A percentile compares a stretch with the other conserved stretches of the same genome.
These are phyloP conservation scores for Flaveria ramosissima DNA, from an alignment of 129 eudicot species.

Conservation along the genomic window DNA sequence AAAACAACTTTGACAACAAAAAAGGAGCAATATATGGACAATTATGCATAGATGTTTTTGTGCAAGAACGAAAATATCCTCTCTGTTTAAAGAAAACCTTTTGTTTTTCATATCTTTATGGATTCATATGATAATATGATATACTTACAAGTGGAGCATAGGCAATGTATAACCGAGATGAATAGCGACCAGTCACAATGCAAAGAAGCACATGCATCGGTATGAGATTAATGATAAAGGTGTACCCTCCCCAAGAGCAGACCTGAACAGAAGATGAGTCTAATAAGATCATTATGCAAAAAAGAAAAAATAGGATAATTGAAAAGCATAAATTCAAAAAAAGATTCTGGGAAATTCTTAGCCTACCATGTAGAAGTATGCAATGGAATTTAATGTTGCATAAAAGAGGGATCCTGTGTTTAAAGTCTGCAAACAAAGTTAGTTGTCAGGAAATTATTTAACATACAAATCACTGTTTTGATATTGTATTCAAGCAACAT, in stretches of 20 bases:
- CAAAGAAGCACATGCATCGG: conserved; percentile 99
- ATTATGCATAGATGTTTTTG: neutral
- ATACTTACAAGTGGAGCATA: conserved; percentile 94
- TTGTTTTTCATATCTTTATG: neutral
- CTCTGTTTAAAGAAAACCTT: neutral
- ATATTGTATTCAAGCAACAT: conserved; percentile 21
- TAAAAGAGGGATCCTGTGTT: conserved; percentile 94
- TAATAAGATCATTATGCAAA: neutral
- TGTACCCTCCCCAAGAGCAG: conserved; percentile 99
- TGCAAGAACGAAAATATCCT: neutral
- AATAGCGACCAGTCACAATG: conserved; percentile 94
- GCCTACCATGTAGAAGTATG: conserved; percentile 95
- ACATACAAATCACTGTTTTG: conserved; percentile 1
- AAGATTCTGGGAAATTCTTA: conserved; percentile 16
- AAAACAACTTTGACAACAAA: conserved; percentile 16
- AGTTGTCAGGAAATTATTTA: conserved; percentile 28
- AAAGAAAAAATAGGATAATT: neutral
- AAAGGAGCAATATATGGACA: conserved; percentile 7
- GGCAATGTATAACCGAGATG: conserved; percentile 90
- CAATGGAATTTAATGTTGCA: conserved; percentile 84
- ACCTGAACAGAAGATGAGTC: conserved; percentile 50
- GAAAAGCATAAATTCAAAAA: conserved; percentile 13
- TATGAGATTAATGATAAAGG: conserved; percentile 94
- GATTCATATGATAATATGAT: conserved; percentile 6
- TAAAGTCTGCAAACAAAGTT: conserved; percentile 69